Percentiles rank a stretch among this genome's conserved stretches.
These are phyloP conservation scores for Ganoderma lucidum DNA, from an alignment of 1,284 basidiomycete species.

Conservation along the genomic window DNA sequence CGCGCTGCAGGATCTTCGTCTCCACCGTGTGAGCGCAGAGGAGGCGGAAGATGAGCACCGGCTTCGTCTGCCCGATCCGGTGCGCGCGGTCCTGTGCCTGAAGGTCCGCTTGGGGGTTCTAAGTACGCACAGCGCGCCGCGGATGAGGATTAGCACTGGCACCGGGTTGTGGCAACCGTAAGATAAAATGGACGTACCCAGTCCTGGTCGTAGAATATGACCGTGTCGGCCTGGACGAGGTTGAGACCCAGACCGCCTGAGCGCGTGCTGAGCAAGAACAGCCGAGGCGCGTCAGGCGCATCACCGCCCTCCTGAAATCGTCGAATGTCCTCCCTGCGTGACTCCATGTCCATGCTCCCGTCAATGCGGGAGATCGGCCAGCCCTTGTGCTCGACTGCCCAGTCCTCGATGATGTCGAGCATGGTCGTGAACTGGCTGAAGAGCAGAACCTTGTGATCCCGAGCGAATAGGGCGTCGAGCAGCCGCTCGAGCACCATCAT, in stretches of 20 bases:
- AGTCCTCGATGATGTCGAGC: constrained; percentile 95
- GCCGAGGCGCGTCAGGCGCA: constrained; percentile 67
- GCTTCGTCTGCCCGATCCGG: constrained; percentile 92
- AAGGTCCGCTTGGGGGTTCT: constrained; percentile 97
- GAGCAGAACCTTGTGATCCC: constrained; percentile 90
- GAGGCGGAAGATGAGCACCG: constrained; percentile 89
- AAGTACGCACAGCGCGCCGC: neutral
- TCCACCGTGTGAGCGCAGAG: constrained; percentile 91
- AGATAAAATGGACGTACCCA: constrained; percentile 63
- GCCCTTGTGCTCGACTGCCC: constrained; percentile 84
- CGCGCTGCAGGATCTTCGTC: constrained; percentile 90
- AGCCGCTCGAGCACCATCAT: constrained; percentile 96
- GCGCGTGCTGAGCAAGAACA: constrained; percentile 93
- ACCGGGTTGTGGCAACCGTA: neutral
- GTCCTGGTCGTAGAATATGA: constrained; percentile 95
- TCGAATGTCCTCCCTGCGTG: constrained; percentile 87
- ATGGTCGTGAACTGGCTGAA: constrained; percentile 97
- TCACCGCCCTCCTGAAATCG: constrained; percentile 84
- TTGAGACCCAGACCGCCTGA: constrained; percentile 95
- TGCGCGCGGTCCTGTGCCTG: constrained; percentile 97
- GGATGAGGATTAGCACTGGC: neutral
- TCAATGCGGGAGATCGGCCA: constrained; percentile 92
- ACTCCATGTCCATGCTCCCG: constrained; percentile 80
- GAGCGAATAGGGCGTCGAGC: constrained; percentile 83
- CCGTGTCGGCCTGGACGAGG: constrained; percentile 92